Evolutionary conservation across 352 stramenopile species (phyloP), one percentile per base, ranked within the genome.

Genomic region (Phytophthora rubi): DNA sequence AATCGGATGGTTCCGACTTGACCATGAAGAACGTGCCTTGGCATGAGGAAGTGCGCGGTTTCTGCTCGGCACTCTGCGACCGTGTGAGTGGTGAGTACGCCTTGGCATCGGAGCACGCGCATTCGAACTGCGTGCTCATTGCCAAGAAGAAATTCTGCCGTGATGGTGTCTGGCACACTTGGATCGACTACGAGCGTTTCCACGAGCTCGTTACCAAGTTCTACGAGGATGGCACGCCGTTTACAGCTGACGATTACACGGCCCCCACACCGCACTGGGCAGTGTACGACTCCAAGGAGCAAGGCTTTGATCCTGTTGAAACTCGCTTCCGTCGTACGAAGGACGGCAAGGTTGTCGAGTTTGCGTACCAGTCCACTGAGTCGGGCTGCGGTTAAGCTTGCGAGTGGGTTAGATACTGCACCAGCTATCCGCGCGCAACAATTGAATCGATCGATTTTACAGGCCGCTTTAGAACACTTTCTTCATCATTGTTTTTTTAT

Each of bases 171-270:
- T 99, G 98, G 98, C 91, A 98, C 75, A 99, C 98, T 51, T 99
- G 98, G 98, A 99, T 99, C 73, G 93, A 99, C 82, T 99, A 99
- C 76, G 89, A 98, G 42, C 98, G 97, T 65, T 99, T 98, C 67
- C 92, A 98, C 62, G 82, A 96, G 44, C 81, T 96, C n/a, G 83
- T 96, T 23, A 66, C 77, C 42, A 80, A 84, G 67, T 96, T 85
- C 79, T 95, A 97, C 73, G 74, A 90, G 54, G 83, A 94, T 61
- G 89, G 89, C 49, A 87, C 77, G 58, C 65, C 80, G 32, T 99
- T 99, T 78, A 89, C 77, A 13, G 92, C 97, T 0, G 83, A 95
- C 55, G 97, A 99, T 72, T 99, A 99, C 77, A 93, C 93, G 32
- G 95, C 93, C 2, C 85, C 93, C 32, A 99, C 96, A 44, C 97